Conservation (phyloP, 73 alveolate species). For the Chromera velia region DNA sequence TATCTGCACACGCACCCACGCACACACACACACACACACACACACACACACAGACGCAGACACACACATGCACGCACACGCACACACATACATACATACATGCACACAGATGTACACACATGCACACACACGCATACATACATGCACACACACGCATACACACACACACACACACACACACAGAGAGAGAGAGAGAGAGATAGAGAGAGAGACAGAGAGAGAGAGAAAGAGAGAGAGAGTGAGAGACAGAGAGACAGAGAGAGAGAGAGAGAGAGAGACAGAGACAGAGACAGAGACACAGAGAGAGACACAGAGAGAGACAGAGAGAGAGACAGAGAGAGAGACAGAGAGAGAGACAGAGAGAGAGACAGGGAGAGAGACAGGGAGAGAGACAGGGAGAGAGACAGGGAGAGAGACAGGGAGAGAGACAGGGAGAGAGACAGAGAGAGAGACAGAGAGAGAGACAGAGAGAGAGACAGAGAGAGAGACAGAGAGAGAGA, state of each 20-base stretch:
- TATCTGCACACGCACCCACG: background rate
- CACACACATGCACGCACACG: too few relatives aligned
- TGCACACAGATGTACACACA: background rate
- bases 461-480: background rate
- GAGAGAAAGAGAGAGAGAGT: background rate
- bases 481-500: background rate
- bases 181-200: too few relatives aligned
- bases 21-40: background rate
- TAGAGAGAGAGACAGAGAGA: too few relatives aligned
- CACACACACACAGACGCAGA: too few relatives aligned
- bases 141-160: background rate
- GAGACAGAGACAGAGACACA: background rate
- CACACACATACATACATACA: too few relatives aligned
- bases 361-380: background rate
- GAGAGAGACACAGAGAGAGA: background rate
- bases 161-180: slow-evolving; percentile 1
- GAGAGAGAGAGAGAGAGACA: background rate
- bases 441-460: background rate
- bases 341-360: background rate
- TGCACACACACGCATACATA: background rate
- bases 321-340: background rate
- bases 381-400: background rate
- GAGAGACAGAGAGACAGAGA: background rate
- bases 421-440: background rate
- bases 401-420: background rate